Percentiles rank a stretch among this genome's conserved stretches.
phyloP scores from a whole-genome alignment of 768 basidiomycete species.

The Podaxis rugospora region DNA sequence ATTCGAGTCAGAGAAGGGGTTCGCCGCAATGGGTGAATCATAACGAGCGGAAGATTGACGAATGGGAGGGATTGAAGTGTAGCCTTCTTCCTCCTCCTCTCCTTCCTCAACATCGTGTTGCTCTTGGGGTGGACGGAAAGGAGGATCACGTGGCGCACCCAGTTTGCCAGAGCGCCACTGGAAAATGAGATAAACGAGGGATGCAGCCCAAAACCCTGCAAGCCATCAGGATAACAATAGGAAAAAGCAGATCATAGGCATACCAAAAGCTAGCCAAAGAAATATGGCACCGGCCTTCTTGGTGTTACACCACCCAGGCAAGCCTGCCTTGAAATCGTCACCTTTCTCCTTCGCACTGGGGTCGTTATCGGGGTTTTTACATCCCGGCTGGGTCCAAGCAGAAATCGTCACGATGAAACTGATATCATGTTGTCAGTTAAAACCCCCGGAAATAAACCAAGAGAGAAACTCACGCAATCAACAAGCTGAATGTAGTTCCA shows the following conservation, averaged over 20 bases:
- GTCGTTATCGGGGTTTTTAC: conserved; percentile 80
- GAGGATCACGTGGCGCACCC: conserved; percentile 63
- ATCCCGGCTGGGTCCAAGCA: conserved; percentile 86
- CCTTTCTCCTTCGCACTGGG: conserved; percentile 67
- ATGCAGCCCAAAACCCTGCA: conserved; percentile 72
- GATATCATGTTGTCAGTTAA: conserved; percentile 3
- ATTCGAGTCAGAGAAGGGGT: conserved; percentile 55
- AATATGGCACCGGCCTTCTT: conserved; percentile 91
- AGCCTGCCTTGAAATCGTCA: conserved; percentile 57
- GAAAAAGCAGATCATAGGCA: conserved; percentile 19
- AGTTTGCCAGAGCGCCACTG: conserved; percentile 74
- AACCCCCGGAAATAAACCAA: conserved; percentile 7
- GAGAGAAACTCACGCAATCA: conserved; percentile 64
- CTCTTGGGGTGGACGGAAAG: conserved; percentile 62
- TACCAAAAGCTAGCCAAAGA: conserved; percentile 83
- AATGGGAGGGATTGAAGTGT: conserved; percentile 43
- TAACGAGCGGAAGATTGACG: conserved; percentile 23
- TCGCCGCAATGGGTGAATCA: conserved; percentile 21
- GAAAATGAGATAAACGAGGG: conserved; percentile 58
- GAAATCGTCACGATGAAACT: conserved; percentile 78
- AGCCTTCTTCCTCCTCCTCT: conserved; percentile 53
- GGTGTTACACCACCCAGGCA: conserved; percentile 84
- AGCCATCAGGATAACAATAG: neutral
- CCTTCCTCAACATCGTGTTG: conserved; percentile 43
- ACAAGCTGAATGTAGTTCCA: conserved; percentile 60